phyloP scores from a whole-genome alignment of 768 basidiomycete genomes.

The Russula lepida region DNA sequence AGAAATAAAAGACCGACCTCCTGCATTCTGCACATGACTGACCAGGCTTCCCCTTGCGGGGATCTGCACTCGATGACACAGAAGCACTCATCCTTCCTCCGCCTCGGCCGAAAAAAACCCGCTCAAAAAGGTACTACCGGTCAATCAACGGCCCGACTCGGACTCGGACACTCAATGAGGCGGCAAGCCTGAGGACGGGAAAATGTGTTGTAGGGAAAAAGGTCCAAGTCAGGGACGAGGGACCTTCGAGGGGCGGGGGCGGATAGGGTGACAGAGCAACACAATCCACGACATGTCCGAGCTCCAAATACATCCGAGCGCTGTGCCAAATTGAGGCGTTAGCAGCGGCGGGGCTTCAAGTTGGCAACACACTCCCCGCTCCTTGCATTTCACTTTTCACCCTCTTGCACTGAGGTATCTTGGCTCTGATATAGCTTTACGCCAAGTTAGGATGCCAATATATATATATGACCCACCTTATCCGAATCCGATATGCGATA shows the following conservation, averaged over 20 bases:
- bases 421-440: too few species aligned
- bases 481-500: too few species aligned
- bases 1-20: slow-evolving; percentile 27
- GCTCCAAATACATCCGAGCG: not conserved
- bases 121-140: not conserved
- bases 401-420: too few species aligned
- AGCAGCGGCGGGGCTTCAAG: too few species aligned
- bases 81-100: slow-evolving; percentile 11
- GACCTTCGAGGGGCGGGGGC: too few species aligned
- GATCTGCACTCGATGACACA: too few species aligned
- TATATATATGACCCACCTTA: too few species aligned
- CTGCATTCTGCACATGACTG: slow-evolving; percentile 48
- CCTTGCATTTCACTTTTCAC: too few species aligned
- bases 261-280: not conserved
- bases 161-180: not conserved
- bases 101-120: not conserved
- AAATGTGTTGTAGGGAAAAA: not conserved
- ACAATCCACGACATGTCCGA: slow-evolving; percentile 6
- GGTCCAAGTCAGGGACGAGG: not conserved
- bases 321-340: not conserved
- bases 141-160: not conserved
- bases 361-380: too few species aligned
- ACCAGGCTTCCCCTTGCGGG: slow-evolving; percentile 28
- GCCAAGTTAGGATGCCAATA: too few species aligned
- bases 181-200: not conserved